Conservation (phyloP, 2,329 filamentous ascomycete genomes). For the Penicillium aurantiogriseum region DNA sequence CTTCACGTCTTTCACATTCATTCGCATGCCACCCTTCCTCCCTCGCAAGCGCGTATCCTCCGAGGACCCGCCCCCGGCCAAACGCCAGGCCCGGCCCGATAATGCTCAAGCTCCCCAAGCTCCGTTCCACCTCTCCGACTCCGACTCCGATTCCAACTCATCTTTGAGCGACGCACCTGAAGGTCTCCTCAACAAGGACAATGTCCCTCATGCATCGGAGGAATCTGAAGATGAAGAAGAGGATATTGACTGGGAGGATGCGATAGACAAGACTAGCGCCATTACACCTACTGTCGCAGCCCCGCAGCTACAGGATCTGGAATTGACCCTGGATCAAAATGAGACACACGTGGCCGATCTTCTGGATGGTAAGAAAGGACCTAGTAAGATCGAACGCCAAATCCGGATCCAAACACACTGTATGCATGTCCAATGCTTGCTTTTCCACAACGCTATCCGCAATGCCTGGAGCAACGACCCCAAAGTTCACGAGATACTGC, state of each 20-base stretch:
- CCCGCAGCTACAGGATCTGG: slow-evolving; percentile 63
- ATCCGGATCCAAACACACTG: slow-evolving; percentile 79
- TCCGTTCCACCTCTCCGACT: slow-evolving; percentile 26
- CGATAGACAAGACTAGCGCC: slow-evolving; percentile 41
- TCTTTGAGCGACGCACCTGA: slow-evolving; percentile 39
- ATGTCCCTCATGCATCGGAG: background rate
- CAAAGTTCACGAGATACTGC: slow-evolving; percentile 70
- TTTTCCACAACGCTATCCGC: slow-evolving; percentile 85
- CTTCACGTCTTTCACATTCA: slow-evolving; percentile 1
- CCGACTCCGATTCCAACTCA: slow-evolving; percentile 33
- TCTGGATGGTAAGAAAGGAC: slow-evolving; percentile 72
- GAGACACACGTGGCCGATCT: slow-evolving; percentile 61
- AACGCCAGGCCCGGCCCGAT: slow-evolving; percentile 32
- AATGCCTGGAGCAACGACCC: slow-evolving; percentile 82
- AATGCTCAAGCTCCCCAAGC: slow-evolving; percentile 19
- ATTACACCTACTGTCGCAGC: slow-evolving; percentile 43
- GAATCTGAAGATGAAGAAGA: slow-evolving; percentile 50
- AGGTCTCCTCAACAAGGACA: slow-evolving; percentile 11
- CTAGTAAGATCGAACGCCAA: slow-evolving; percentile 77
- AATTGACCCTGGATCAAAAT: slow-evolving; percentile 62
- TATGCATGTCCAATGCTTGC: slow-evolving; percentile 79
- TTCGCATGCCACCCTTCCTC: slow-evolving; percentile 48
- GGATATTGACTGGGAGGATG: slow-evolving; percentile 61
- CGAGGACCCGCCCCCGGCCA: slow-evolving; percentile 35
- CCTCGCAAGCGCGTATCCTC: slow-evolving; percentile 44